Percentiles rank a stretch among this genome's conserved stretches.
These are phyloP conservation scores for Diaporthe batatas DNA, from an alignment of 2,329 filamentous ascomycete species.

Conservation along the genomic window DNA sequence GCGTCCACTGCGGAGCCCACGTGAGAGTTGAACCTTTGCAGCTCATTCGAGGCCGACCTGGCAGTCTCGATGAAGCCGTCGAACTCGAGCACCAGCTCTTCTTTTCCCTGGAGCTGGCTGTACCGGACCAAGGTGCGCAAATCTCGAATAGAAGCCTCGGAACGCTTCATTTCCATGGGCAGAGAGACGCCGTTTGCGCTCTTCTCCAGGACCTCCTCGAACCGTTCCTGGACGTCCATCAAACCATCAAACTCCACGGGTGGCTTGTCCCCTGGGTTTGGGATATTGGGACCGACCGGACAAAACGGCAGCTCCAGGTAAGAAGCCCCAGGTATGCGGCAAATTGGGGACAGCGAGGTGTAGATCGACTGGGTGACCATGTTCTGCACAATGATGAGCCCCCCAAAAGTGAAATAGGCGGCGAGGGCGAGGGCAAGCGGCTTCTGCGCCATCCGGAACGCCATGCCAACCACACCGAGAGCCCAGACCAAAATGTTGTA, in stretches of 20 bases:
- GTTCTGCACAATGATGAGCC: conserved; percentile 71
- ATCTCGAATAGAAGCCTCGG: conserved; percentile 80
- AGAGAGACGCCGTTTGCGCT: conserved; percentile 75
- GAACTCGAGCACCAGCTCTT: conserved; percentile 82
- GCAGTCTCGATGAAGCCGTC: conserved; percentile 80
- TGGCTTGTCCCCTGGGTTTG: conserved; percentile 42
- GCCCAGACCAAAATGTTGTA: conserved; percentile 62
- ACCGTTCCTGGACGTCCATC: conserved; percentile 79
- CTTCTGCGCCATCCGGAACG: conserved; percentile 73
- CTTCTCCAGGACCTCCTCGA: conserved; percentile 80
- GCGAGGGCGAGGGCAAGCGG: conserved; percentile 73
- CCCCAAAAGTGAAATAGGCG: conserved; percentile 71
- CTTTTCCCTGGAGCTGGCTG: conserved; percentile 75
- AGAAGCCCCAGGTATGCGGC: conserved; percentile 75
- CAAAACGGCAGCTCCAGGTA: conserved; percentile 76
- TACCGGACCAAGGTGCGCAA: conserved; percentile 79
- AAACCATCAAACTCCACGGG: conserved; percentile 79
- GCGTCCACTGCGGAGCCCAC: conserved; percentile 81
- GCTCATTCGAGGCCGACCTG: conserved; percentile 72
- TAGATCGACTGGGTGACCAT: conserved; percentile 72
- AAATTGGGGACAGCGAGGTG: conserved; percentile 76
- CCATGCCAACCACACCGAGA: conserved; percentile 68
- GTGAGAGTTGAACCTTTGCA: conserved; percentile 82
- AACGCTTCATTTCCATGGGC: conserved; percentile 83
- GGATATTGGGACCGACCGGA: conserved; percentile 46